Evolutionary conservation across 164 flowering plant genomes (phyloP), one percentile per base, ranked within the genome.

Genomic region (Taxillus chinensis): DNA sequence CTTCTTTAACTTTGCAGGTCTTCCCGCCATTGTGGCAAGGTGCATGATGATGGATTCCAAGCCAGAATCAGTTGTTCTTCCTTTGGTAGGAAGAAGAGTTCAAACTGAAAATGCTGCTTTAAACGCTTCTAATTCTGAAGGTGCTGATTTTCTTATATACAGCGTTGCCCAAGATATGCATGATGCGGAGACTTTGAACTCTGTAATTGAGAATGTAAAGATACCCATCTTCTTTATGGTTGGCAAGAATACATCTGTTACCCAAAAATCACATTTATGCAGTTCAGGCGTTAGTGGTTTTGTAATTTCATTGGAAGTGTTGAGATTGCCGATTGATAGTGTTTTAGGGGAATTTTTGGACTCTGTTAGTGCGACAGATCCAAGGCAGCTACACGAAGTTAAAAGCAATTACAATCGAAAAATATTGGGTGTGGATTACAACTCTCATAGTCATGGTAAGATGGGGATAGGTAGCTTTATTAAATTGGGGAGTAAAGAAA

Each of bases 21-120:
- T 92, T 71, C 98, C 98, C 45, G 74, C 89, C 5, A 82, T 92
- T 69, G 92, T 92, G 54, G 98, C 98, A 13, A 83, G 98, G 67
- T 85, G 76, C 70, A 83, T 85, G 63, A 80, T 92, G 93, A 75
- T 79, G 79, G 90, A 74, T 67, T 82, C 96, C 42, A 85, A 68
- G 54, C 70, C 84, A 61, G 83, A 84, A 7, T 83, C 90, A 15
- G 80, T 86, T 2, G 49, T 84, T 68, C 93, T 92, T 43, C 98
- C 98, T 55, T 63, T 92, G 69, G 93, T 92, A 4, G 98, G 79
- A 54, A 83, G 86, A 72, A 73, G 42, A 54, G 96, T 90, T 57
- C 78, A 84, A 60, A 73, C 82, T 50, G 53, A 67, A 42, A 66
- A 70, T 65, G 79, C 89, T 68, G 96, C 96, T 9, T 53, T 85